These are phyloP conservation scores for Blepharisma japonicum DNA, from an alignment of 73 alveolate genomes.

Conservation along the genomic window DNA sequence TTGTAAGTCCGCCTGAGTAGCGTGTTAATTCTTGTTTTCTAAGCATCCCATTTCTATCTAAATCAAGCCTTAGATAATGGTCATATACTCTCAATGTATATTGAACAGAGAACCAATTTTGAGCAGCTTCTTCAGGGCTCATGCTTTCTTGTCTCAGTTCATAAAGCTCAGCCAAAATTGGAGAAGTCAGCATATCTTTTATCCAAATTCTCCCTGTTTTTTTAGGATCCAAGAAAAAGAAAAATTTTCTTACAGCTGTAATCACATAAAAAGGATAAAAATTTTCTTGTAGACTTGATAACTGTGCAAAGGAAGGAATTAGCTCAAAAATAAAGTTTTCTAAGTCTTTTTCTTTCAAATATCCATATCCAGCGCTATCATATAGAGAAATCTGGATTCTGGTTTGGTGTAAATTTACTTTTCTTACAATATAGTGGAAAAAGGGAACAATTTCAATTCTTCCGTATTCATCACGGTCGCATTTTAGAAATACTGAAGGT, in stretches of 20 bases:
- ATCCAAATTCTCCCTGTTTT: constrained; percentile 90
- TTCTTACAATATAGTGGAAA: constrained; percentile 96
- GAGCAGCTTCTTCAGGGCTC: constrained; percentile 74
- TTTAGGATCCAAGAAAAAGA: constrained; percentile 85
- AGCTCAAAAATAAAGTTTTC: constrained; percentile 96
- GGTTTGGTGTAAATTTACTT: constrained; percentile 86
- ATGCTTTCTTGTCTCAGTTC: constrained; percentile 78
- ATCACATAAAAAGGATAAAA: constrained; percentile 96
- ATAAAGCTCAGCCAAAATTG: constrained; percentile 88
- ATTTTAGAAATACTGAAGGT: constrained; percentile 88
- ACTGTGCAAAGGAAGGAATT: constrained; percentile 92
- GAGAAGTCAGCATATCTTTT: constrained; percentile 92
- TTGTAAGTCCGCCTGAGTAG: constrained; percentile 85
- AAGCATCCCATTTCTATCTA: constrained; percentile 94
- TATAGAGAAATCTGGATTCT: constrained; percentile 50
- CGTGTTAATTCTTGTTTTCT: constrained; percentile 79
- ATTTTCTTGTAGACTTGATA: constrained; percentile 70
- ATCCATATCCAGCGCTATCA: constrained; percentile 53
- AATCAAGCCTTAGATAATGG: constrained; percentile 86
- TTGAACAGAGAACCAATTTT: constrained; percentile 88
- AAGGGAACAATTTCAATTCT: constrained; percentile 96
- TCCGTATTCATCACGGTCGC: constrained; percentile 94
- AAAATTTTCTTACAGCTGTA: constrained; percentile 97
- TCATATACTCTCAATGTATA: constrained; percentile 86
- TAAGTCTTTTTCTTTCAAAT: constrained; percentile 73